phyloP scores from a whole-genome alignment of 805 yeast genomes.

The Yamadazyma insecticola region DNA sequence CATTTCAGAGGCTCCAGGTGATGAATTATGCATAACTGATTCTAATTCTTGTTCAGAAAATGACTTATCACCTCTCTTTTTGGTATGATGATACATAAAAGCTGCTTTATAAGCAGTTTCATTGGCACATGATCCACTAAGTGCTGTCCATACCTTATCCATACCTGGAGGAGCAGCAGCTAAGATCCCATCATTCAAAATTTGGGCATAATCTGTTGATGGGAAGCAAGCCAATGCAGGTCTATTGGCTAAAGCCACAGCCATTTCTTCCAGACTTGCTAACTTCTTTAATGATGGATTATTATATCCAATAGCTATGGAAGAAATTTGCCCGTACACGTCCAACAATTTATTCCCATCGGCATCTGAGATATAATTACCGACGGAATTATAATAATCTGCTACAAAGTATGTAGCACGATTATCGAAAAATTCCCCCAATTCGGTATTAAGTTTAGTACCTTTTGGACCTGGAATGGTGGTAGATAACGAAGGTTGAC shows the following conservation, averaged over 20 bases:
- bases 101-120: conserved; percentile 72
- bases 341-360: conserved; percentile 39
- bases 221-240: conserved; percentile 45
- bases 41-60: conserved; percentile 43
- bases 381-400: conserved; percentile 34
- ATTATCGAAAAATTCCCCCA: conserved; percentile 37
- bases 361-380: conserved; percentile 39
- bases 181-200: conserved; percentile 47
- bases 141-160: conserved; percentile 58
- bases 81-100: conserved; percentile 57
- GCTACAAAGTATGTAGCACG: conserved; percentile 38
- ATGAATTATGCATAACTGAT: conserved; percentile 46
- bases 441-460: conserved; percentile 23
- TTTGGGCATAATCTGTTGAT: conserved; percentile 46
- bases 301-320: conserved; percentile 41
- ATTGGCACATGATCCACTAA: conserved; percentile 66
- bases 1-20: conserved; percentile 52
- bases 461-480: conserved; percentile 38
- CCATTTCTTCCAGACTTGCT: conserved; percentile 38
- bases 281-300: conserved; percentile 35
- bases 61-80: conserved; percentile 44
- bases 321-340: conserved; percentile 40
- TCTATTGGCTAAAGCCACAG: conserved; percentile 36
- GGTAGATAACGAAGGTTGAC: conserved; percentile 25
- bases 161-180: conserved; percentile 65